Evolutionary conservation across 2,329 filamentous ascomycete species (phyloP).

Genomic region (Tolypocladium cylindrosporum): DNA sequence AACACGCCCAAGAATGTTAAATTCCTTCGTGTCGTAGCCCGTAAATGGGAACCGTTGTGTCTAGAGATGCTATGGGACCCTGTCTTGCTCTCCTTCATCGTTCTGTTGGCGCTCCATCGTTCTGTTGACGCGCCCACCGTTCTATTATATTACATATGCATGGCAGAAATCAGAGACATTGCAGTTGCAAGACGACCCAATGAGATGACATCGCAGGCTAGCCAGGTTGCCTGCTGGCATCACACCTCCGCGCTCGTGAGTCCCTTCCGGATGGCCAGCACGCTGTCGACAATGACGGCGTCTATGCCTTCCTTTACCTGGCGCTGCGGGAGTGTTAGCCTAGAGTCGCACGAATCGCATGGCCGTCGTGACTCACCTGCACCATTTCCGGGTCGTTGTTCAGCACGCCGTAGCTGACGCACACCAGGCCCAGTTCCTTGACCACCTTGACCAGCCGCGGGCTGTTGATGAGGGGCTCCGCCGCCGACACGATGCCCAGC

Average conservation of each 20-base stretch:
- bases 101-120: too few species aligned
- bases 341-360: neutral
- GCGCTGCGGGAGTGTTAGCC: constrained; percentile 36
- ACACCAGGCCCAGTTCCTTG: constrained; percentile 88
- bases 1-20: neutral
- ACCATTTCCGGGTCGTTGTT: constrained; percentile 87
- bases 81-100: neutral
- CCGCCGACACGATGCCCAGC: constrained; percentile 81
- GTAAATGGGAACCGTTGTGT: neutral
- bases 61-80: neutral
- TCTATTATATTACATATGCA: neutral
- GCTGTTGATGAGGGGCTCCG: constrained; percentile 79
- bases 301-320: constrained; percentile 96
- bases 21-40: neutral
- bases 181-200: neutral
- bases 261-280: constrained; percentile 85
- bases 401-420: constrained; percentile 82
- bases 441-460: constrained; percentile 85
- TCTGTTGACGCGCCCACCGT: neutral
- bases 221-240: too few species aligned
- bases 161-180: neutral
- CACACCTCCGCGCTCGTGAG: constrained; percentile 42
- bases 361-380: constrained; percentile 47
- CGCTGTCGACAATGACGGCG: constrained; percentile 93
- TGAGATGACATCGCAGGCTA: neutral